Evolutionary conservation across 1,139 yeast species (phyloP).

Genomic region (Trichomonascaceae sp.): DNA sequence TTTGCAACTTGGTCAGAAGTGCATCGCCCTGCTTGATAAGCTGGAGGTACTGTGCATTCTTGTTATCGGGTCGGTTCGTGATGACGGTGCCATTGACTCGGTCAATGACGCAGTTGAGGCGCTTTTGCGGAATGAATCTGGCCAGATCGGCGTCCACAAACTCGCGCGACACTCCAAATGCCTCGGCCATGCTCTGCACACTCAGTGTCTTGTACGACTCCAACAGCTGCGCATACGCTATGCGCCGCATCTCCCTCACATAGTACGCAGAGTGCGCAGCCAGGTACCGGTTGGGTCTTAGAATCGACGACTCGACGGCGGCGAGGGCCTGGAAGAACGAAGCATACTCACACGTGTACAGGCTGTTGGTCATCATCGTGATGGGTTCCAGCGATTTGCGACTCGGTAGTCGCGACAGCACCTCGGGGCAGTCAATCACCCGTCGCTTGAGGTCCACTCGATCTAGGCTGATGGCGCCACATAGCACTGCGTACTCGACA

Average conservation of each 20-base stretch:
- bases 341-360: conserved; percentile 81
- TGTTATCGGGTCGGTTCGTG: conserved; percentile 92
- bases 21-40: conserved; percentile 89
- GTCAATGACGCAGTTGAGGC: conserved; percentile 90
- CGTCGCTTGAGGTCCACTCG: conserved; percentile 76
- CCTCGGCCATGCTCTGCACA: conserved; percentile 83
- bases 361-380: conserved; percentile 68
- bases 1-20: conserved; percentile 84
- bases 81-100: conserved; percentile 91
- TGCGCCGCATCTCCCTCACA: conserved; percentile 86
- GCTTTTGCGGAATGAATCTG: conserved; percentile 84
- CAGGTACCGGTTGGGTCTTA: conserved; percentile 64
- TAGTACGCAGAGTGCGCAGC: conserved; percentile 71
- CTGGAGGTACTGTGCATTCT: conserved; percentile 83
- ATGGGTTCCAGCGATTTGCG: conserved; percentile 68
- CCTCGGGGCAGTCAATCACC: conserved; percentile 89
- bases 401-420: conserved; percentile 65
- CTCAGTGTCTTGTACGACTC: conserved; percentile 91
- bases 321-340: conserved; percentile 68
- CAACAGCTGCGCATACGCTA: conserved; percentile 85
- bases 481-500: conserved; percentile 75
- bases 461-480: conserved; percentile 72
- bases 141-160: conserved; percentile 71
- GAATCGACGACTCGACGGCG: conserved; percentile 62
- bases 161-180: conserved; percentile 77